phyloP scores from a whole-genome alignment of 805 yeast genomes.

The Kregervanrija delftensis region DNA sequence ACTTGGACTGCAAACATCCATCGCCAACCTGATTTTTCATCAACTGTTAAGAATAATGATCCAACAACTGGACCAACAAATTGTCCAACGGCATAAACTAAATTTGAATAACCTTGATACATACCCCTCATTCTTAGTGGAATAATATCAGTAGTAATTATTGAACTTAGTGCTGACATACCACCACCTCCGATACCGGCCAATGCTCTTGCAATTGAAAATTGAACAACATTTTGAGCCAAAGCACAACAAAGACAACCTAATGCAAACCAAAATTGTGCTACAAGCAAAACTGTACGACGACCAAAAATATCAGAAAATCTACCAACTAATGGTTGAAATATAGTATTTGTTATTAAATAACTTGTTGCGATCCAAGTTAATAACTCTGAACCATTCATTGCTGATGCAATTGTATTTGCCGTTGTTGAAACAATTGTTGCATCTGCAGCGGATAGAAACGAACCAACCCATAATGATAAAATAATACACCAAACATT shows the following conservation, averaged over 20 bases:
- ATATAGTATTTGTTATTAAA: conserved; percentile 61
- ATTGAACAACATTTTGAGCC: conserved; percentile 34
- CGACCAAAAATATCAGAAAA: conserved; percentile 61
- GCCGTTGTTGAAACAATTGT: conserved; percentile 56
- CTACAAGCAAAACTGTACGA: conserved; percentile 35
- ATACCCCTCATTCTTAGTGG: conserved; percentile 47
- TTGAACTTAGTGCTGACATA: conserved; percentile 41
- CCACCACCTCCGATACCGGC: conserved; percentile 61
- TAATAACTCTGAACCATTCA: conserved; percentile 42
- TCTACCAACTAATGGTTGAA: conserved; percentile 70
- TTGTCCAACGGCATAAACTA: conserved; percentile 33
- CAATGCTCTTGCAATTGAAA: conserved; percentile 44
- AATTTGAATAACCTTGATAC: conserved; percentile 43
- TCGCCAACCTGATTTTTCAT: conserved; percentile 35
- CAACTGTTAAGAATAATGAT: conserved; percentile 29
- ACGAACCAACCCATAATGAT: conserved; percentile 38
- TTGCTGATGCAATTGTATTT: conserved; percentile 52
- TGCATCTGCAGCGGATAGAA: conserved; percentile 51
- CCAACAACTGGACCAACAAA: conserved; percentile 40
- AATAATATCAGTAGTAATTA: conserved; percentile 49
- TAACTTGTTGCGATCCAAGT: conserved; percentile 73
- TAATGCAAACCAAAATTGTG: conserved; percentile 37
- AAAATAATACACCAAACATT: conserved; percentile 17
- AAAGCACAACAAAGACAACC: conserved; percentile 39
- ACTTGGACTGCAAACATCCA: conserved; percentile 37